These are phyloP conservation scores for Quercus berberidifolia DNA, from an alignment of 306 rosid species.

Conservation along the genomic window DNA sequence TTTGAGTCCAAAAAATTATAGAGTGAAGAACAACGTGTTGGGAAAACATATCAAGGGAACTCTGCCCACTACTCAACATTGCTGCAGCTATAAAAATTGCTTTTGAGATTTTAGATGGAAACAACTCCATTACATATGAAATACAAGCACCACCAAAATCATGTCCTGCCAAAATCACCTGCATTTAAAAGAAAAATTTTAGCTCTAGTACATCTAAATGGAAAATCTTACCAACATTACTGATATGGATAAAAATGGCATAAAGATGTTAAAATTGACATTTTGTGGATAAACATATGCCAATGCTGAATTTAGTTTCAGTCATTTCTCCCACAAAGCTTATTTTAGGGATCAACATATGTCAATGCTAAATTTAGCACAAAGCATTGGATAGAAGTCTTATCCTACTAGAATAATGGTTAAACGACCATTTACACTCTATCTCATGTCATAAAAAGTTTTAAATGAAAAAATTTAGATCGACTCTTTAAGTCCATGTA, in stretches of 20 bases:
- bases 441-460: too few species aligned
- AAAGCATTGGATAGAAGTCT: too few species aligned
- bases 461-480: too few species aligned
- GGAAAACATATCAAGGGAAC: conserved; percentile 79
- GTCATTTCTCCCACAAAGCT: background rate
- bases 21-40: conserved; percentile 56
- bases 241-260: too few species aligned
- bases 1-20: background rate
- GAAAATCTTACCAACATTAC: background rate
- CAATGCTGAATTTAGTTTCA: background rate
- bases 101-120: conserved; percentile 76
- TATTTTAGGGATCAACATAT: too few species aligned
- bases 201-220: background rate
- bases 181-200: conserved; percentile 2
- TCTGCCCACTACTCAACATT: conserved; percentile 75
- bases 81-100: conserved; percentile 88
- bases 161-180: conserved; percentile 96
- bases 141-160: conserved; percentile 96
- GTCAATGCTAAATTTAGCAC: background rate
- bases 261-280: too few species aligned
- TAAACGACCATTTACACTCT: too few species aligned
- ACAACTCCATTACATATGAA: conserved; percentile 84
- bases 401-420: too few species aligned
- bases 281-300: too few species aligned
- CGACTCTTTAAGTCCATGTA: too few species aligned